phyloP scores from a whole-genome alignment of 306 rosid genomes.

The Arachis stenosperma region DNA sequence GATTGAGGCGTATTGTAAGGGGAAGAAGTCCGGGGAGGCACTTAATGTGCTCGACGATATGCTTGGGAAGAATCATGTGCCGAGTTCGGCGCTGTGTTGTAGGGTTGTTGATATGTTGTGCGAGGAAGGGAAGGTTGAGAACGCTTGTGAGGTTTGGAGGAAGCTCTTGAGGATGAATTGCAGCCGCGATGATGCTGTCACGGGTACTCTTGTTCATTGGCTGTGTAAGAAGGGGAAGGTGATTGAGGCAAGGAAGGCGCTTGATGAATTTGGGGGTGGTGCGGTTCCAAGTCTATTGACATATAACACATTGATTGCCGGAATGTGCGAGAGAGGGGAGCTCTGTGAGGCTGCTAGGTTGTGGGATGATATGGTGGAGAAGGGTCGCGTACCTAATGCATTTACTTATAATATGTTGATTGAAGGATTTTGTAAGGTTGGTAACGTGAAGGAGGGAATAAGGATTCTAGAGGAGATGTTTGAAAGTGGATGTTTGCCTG shows the following conservation, averaged over 20 bases:
- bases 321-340: constrained; percentile 77
- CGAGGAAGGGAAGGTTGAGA: constrained; percentile 66
- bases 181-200: constrained; percentile 53
- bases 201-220: constrained; percentile 69
- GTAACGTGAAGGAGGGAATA: constrained; percentile 63
- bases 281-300: constrained; percentile 59
- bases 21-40: constrained; percentile 65
- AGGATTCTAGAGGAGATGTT: constrained; percentile 74
- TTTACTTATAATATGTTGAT: constrained; percentile 73
- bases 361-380: constrained; percentile 90
- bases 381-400: constrained; percentile 58
- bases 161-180: constrained; percentile 64
- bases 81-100: constrained; percentile 62
- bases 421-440: constrained; percentile 69
- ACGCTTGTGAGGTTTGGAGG: constrained; percentile 64
- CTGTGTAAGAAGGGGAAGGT: constrained; percentile 70
- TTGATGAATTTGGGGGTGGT: constrained; percentile 65
- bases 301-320: constrained; percentile 66
- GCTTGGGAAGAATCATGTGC: constrained; percentile 60
- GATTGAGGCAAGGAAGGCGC: constrained; percentile 68
- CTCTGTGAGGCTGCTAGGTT: constrained; percentile 76
- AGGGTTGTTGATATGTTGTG: constrained; percentile 76
- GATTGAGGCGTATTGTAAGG: constrained; percentile 68
- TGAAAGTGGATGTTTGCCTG: constrained; percentile 57
- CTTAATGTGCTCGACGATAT: constrained; percentile 70